Base-by-base conservation (phyloP, 75 land plant genomes). In the Cupressus sempervirens region DNA sequence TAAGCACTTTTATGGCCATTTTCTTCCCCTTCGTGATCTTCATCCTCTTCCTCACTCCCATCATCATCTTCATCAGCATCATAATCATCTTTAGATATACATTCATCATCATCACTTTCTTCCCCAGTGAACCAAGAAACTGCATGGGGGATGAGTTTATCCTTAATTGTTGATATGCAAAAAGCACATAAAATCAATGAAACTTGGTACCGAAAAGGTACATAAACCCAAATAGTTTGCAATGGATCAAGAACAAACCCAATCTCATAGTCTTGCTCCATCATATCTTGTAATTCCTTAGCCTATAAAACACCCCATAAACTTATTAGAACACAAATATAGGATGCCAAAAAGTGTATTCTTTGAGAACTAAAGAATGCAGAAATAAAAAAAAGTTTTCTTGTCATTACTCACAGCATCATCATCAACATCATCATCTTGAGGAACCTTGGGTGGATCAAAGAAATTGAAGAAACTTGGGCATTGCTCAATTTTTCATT, bases 191-290 rank as follows among this genome's bases (percentile, higher is more conserved):
- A 18, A 82, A 12, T 3, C 10, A 58, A 46, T 29, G n/a, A 62
- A 75, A 74, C 10, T 12, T 48, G 46, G 16, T 56, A n/a, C 10
- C 18, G 8, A 16, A 10, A 43, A 1, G 23, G 29, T 12, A 67
- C 86, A 35, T 72, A 89, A 83, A 62, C 9, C 6, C 23, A 56
- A 56, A 18, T 8, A 54, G 41, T 13, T 34, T 1, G 1, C 30
- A 79, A n/a, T 30, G 76, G 29, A 40, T 36, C 32, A 23, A 32
- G 50, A 67, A 86, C 88, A 45, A 77, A 91, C 99, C 99, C 99
- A 82, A 98, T 92, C 85, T 98, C 99, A 92, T 96, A 98, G 84
- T 98, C 99, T 83, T 93, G 99, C 86, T 98, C 99, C 99, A 98
- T 96, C 76, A 90, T 85, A 90, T 96, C 94, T 87, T 98, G 98